Percentiles rank a stretch among this genome's conserved stretches.
phyloP scores from a whole-genome alignment of 2,329 filamentous ascomycete genomes.

The Gaeumannomyces sp. region DNA sequence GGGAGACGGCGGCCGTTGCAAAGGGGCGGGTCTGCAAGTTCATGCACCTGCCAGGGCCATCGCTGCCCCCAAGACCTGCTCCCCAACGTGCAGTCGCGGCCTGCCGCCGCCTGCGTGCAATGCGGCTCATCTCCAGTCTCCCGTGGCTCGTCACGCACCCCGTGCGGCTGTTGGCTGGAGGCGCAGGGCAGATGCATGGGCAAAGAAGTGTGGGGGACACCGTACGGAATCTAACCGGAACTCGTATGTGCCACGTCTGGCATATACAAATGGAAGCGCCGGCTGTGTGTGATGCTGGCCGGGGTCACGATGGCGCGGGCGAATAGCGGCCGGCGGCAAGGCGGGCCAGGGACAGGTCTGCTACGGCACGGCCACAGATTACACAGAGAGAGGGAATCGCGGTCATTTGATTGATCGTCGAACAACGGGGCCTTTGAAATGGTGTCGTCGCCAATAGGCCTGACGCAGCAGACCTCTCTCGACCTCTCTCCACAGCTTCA shows the following conservation, averaged over 20 bases:
- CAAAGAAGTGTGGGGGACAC: too few species aligned
- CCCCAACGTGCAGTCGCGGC: neutral
- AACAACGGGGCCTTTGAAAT: too few species aligned
- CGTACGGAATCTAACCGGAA: too few species aligned
- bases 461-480: too few species aligned
- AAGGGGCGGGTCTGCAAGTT: neutral
- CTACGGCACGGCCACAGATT: neutral
- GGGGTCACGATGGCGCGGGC: neutral
- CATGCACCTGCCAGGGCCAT: neutral
- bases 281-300: neutral
- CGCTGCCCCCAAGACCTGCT: neutral
- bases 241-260: too few species aligned
- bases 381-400: neutral
- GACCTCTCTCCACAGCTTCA: too few species aligned
- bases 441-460: too few species aligned
- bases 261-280: neutral
- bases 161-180: too few species aligned
- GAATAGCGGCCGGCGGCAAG: neutral
- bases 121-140: neutral
- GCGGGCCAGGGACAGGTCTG: neutral
- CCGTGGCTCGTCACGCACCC: too few species aligned
- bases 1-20: neutral
- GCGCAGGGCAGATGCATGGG: too few species aligned
- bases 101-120: neutral
- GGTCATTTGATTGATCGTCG: neutral